Percentiles rank a stretch among this genome's conserved stretches.
Conservation (phyloP, 805 yeast genomes). For the Ogataea ramenticola region DNA sequence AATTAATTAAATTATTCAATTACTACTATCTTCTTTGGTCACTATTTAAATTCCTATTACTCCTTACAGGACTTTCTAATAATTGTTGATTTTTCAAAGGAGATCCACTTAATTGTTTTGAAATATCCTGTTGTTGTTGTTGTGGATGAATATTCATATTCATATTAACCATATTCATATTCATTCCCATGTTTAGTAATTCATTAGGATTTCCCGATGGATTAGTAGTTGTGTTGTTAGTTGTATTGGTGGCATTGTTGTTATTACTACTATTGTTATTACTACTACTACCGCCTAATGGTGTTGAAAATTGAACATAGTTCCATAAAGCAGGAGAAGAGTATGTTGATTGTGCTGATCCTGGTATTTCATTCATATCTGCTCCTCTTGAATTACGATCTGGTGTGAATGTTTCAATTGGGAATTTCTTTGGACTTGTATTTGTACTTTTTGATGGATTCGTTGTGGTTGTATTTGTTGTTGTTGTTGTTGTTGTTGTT, state of each 20-base stretch:
- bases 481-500: not conserved
- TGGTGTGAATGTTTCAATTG: constrained; percentile 61
- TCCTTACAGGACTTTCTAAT: not conserved
- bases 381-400: constrained; percentile 39
- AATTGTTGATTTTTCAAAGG: not conserved
- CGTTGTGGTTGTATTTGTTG: too few species aligned
- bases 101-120: constrained; percentile 1
- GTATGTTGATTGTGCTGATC: constrained; percentile 29
- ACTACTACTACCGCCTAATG: constrained; percentile 17
- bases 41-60: too few species aligned
- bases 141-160: constrained; percentile 35
- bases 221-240: constrained; percentile 27
- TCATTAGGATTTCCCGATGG: constrained; percentile 10
- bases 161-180: not conserved
- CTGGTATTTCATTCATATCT: constrained; percentile 11
- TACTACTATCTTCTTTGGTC: too few species aligned
- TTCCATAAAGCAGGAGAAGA: constrained; percentile 93
- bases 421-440: constrained; percentile 32
- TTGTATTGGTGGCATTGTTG: constrained; percentile 4
- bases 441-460: not conserved
- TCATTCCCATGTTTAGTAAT: not conserved
- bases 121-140: constrained; percentile 4
- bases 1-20: too few species aligned
- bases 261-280: constrained; percentile 7
- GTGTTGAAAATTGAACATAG: constrained; percentile 64